Evolutionary conservation across 225 moss, liverwort and hornwort genomes (phyloP).

Genomic region (Physcomitrellopsis africana): DNA sequence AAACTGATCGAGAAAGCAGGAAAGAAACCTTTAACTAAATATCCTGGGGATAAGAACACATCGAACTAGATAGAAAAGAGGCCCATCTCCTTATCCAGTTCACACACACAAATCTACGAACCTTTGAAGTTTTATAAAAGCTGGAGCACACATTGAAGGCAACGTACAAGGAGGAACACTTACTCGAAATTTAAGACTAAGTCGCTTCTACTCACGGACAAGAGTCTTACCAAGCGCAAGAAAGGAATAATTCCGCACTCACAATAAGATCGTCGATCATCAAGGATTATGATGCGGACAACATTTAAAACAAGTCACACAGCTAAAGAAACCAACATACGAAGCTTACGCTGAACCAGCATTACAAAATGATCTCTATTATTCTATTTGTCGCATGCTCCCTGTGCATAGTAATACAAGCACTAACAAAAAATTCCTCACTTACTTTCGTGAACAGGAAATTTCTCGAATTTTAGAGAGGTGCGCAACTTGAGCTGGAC

Average conservation of each 20-base stretch:
- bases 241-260: neutral
- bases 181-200: neutral
- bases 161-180: neutral
- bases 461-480: neutral
- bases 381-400: neutral
- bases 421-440: neutral
- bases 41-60: constrained; percentile 11
- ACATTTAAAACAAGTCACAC: neutral
- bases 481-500: neutral
- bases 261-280: constrained; percentile 1
- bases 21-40: neutral
- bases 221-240: neutral
- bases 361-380: neutral
- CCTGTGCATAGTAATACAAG: neutral
- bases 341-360: neutral
- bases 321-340: constrained; percentile 21
- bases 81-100: neutral
- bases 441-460: neutral
- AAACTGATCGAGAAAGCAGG: constrained; percentile 9
- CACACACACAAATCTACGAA: neutral
- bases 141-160: constrained; percentile 8
- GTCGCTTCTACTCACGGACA: neutral
- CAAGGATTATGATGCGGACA: neutral
- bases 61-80: constrained; percentile 21
- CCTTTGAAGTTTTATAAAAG: constrained; percentile 8